Evolutionary conservation across 2,329 filamentous ascomycete genomes (phyloP), one percentile per base, ranked within the genome.

Genomic region (Xylariaceae sp.): DNA sequence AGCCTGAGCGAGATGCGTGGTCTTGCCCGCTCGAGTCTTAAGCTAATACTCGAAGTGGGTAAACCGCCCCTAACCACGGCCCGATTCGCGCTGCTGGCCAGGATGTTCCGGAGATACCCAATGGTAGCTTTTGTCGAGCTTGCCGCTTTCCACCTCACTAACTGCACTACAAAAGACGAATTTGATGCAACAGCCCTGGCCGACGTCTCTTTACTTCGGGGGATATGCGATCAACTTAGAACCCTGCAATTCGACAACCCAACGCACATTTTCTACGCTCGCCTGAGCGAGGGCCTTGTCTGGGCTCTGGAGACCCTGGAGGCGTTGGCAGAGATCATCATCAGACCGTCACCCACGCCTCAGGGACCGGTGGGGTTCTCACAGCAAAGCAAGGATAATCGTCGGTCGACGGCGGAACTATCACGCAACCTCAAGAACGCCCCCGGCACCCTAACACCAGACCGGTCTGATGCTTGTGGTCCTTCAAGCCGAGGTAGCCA

Each of bases 121-220:
- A 50, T 66, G 36, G 56, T 61, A 6, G 51, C 58, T 4, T 65
- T 65, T n/a, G 28, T 59, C 23, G 64, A 66, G n/a, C 48, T 66
- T 3, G 53, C 58, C 11, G 37, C 53, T 11, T 58, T 56, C 9
- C 56, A 52, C 29, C 50, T 63, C 11, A n/a, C 11, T 9, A 34
- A 21, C 17, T 19, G 24, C 11, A n/a, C 21, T 19, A 4, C 24
- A 2, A 31, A 36, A 14, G 26, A 16, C 7, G 46, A 52, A 3
- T 43, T 40, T 12, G 47, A 59, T 12, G 9, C 33, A 19, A 29
- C 14, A 4, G 28, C 52, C n/a, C 34, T 34, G 7, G 29, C 46
- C 11, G 56, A 59, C 41, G 23, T 59, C 12, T 6, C 40, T 19
- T n/a, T 59, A 17, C 56, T 59, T 21, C 41, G 56, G 8, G 41